phyloP scores from a whole-genome alignment of 768 basidiomycete genomes.

The Suillus cothurnatus region DNA sequence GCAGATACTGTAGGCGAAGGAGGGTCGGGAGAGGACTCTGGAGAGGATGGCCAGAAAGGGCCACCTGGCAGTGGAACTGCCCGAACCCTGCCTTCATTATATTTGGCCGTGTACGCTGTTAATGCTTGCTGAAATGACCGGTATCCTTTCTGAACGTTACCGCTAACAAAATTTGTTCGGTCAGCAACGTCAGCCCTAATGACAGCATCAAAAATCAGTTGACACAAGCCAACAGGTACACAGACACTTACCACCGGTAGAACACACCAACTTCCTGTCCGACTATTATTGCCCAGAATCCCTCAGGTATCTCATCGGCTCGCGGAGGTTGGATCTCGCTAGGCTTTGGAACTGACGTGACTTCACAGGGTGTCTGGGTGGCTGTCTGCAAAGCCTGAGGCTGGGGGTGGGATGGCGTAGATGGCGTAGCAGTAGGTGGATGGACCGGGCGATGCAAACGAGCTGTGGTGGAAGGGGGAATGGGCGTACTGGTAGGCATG shows the following conservation, averaged over 20 bases:
- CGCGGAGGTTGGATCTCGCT: background rate
- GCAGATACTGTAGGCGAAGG: background rate
- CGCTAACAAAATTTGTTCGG: background rate
- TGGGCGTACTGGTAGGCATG: background rate
- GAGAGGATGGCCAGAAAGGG: background rate
- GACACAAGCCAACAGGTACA: background rate
- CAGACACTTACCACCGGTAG: background rate
- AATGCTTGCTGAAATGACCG: background rate
- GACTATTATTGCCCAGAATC: conserved; percentile 2
- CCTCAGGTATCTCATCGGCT: background rate
- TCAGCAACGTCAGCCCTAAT: background rate
- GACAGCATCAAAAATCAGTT: background rate
- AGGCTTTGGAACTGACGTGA: background rate
- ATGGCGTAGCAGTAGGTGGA: background rate
- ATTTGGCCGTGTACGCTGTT: background rate
- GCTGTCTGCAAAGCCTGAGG: background rate
- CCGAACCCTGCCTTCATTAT: background rate
- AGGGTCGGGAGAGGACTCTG: background rate
- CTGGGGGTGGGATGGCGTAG: background rate
- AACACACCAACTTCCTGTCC: conserved; percentile 4
- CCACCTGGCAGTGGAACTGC: background rate
- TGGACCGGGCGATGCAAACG: too few relatives aligned
- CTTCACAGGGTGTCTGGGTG: background rate
- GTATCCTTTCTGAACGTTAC: background rate
- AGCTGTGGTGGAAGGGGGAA: background rate